Evolutionary conservation across 805 yeast species (phyloP).

Genomic region (Sugiyamaella valdiviana): DNA sequence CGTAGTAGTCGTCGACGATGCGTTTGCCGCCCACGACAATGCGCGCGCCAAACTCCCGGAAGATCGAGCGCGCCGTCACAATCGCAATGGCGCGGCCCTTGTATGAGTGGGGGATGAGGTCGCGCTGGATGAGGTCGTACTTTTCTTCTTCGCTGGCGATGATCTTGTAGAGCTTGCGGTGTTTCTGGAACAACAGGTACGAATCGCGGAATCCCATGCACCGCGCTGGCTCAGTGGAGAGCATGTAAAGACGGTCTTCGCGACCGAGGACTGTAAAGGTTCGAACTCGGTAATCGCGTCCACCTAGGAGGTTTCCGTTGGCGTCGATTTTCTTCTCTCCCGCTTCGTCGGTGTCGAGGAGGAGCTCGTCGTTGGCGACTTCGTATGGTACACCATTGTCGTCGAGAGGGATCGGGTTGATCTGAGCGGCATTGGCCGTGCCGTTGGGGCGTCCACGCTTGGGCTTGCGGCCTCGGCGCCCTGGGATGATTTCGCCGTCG

Average conservation of each 20-base stretch:
- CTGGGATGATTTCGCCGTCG: constrained; percentile 16
- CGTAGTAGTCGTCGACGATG: constrained; percentile 85
- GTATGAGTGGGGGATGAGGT: constrained; percentile 80
- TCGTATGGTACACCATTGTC: constrained; percentile 62
- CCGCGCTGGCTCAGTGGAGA: constrained; percentile 94
- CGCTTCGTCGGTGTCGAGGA: constrained; percentile 64
- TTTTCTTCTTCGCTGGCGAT: constrained; percentile 73
- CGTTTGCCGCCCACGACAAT: constrained; percentile 74
- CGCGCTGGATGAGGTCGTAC: constrained; percentile 71
- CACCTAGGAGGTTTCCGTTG: constrained; percentile 63
- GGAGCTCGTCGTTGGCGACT: constrained; percentile 70
- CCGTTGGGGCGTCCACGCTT: constrained; percentile 6
- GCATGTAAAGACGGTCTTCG: constrained; percentile 76
- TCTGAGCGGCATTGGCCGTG: constrained; percentile 13
- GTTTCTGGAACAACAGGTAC: constrained; percentile 81
- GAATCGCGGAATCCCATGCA: constrained; percentile 92
- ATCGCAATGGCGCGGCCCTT: constrained; percentile 85
- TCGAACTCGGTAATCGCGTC: constrained; percentile 58
- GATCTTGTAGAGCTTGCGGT: constrained; percentile 65
- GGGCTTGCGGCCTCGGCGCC: constrained; percentile 2
- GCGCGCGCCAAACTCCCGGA: constrained; percentile 85
- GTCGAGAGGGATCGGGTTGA: constrained; percentile 43
- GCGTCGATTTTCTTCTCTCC: constrained; percentile 71
- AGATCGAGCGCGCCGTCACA: constrained; percentile 85
- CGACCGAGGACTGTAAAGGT: constrained; percentile 42